Evolutionary conservation across 768 basidiomycete species (phyloP).

Genomic region (Lactarius psammicola): DNA sequence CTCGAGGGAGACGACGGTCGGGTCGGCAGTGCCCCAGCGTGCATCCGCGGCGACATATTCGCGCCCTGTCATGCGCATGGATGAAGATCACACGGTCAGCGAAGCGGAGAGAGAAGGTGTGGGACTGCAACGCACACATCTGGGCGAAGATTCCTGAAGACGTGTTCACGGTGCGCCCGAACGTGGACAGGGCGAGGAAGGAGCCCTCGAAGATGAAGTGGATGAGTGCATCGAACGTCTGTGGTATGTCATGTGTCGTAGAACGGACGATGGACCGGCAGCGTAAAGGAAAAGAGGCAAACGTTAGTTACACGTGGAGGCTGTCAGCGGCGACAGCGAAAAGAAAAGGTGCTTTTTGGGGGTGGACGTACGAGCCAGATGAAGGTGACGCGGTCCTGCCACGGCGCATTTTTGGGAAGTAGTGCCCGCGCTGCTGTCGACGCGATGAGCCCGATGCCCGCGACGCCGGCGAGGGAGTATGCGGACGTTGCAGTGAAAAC

Average conservation of each 20-base stretch:
- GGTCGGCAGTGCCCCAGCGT: conserved; percentile 78
- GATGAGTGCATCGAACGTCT: conserved; percentile 80
- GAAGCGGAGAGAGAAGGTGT: conserved; percentile 1
- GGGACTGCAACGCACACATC: conserved; percentile 55
- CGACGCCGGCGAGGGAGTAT: conserved; percentile 61
- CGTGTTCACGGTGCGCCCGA: conserved; percentile 69
- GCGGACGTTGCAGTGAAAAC: conserved; percentile 62
- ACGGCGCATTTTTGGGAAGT: conserved; percentile 60
- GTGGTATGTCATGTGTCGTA: no score
- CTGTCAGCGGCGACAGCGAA: not conserved
- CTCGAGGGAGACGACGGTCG: conserved; percentile 79
- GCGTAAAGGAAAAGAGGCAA: no score
- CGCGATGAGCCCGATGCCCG: conserved; percentile 47
- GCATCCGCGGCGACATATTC: conserved; percentile 80
- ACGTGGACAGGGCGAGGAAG: conserved; percentile 73
- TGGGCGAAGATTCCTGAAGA: conserved; percentile 68
- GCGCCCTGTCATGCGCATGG: conserved; percentile 51
- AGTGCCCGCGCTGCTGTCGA: conserved; percentile 50
- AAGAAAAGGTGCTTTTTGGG: not conserved
- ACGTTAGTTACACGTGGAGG: no score
- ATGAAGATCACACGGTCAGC: conserved; percentile 7
- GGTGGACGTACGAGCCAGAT: conserved; percentile 67
- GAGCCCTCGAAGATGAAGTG: conserved; percentile 80
- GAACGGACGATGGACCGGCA: no score
- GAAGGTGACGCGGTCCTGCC: conserved; percentile 66